Percentiles rank a stretch among this genome's conserved stretches.
Conservation (phyloP, 2,329 filamentous ascomycete genomes). For the Fusarium verticillioides region DNA sequence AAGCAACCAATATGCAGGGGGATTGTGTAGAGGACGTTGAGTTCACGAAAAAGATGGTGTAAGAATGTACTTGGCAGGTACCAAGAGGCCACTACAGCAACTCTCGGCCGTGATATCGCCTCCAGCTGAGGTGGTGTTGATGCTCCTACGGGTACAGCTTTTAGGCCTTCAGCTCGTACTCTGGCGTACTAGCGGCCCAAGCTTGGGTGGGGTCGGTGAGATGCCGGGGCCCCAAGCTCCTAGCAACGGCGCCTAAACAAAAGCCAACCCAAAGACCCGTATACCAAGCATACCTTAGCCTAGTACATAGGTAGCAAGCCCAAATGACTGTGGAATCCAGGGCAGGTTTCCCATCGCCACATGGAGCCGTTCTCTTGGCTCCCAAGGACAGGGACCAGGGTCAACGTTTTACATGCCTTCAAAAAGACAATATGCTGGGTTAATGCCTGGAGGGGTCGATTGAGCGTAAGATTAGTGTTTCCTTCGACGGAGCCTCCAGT, state of each 20-base stretch:
- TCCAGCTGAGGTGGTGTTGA: slow-evolving; percentile 9
- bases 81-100: slow-evolving; percentile 17
- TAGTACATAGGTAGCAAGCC: background rate
- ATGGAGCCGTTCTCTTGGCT: slow-evolving; percentile 27
- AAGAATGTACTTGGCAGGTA: slow-evolving; percentile 35
- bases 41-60: slow-evolving; percentile 21
- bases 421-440: slow-evolving; percentile 2
- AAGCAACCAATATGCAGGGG: background rate
- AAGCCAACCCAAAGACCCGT: slow-evolving; percentile 35
- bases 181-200: slow-evolving; percentile 37
- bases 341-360: slow-evolving; percentile 25
- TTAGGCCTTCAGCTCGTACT: slow-evolving; percentile 27
- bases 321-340: slow-evolving; percentile 25
- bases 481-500: background rate
- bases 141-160: slow-evolving; percentile 31
- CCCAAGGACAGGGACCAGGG: slow-evolving; percentile 12
- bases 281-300: background rate
- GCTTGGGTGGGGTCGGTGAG: slow-evolving; percentile 36
- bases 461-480: slow-evolving; percentile 3
- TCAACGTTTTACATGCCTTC: background rate
- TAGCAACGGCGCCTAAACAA: slow-evolving; percentile 45
- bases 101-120: slow-evolving; percentile 12
- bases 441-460: slow-evolving; percentile 4
- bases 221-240: slow-evolving; percentile 39
- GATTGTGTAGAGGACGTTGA: slow-evolving; percentile 16